These are phyloP conservation scores for Leptomonas seymouri DNA, from an alignment of 208 protist genomes.

Conservation along the genomic window DNA sequence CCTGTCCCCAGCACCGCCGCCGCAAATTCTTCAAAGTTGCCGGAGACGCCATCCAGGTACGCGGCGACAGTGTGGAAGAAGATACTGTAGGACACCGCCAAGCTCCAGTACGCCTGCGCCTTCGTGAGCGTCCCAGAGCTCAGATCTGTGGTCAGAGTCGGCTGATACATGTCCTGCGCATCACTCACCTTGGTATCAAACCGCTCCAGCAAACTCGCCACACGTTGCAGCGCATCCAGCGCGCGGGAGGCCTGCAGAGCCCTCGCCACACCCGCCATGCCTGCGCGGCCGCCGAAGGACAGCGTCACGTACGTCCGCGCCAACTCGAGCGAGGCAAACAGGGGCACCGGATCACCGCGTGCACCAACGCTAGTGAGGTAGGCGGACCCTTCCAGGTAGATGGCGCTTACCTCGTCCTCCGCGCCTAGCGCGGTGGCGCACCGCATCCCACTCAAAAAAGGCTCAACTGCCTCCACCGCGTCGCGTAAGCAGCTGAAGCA, in stretches of 20 bases:
- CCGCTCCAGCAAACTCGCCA: conserved; percentile 19
- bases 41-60: conserved; percentile 23
- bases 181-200: conserved; percentile 11
- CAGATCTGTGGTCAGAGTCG: neutral
- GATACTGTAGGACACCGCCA: conserved; percentile 34
- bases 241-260: neutral
- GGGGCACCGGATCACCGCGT: neutral
- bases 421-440: conserved; percentile 22
- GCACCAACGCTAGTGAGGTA: neutral
- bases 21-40: conserved; percentile 24
- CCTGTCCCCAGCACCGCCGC: conserved; percentile 28
- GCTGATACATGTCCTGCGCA: conserved; percentile 12
- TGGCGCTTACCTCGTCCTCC: conserved; percentile 9
- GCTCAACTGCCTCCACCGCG: conserved; percentile 15
- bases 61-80: conserved; percentile 51
- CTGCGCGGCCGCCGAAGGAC: conserved; percentile 14
- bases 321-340: conserved; percentile 37
- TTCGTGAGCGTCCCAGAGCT: neutral
- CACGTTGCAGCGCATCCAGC: conserved; percentile 10
- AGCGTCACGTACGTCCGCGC: conserved; percentile 25
- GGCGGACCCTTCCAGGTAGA: neutral
- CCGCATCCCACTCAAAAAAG: conserved; percentile 31
- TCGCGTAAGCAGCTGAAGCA: conserved; percentile 18
- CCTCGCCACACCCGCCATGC: conserved; percentile 10
- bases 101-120: conserved; percentile 17